These are phyloP conservation scores for Trichoderma hamatum DNA, from an alignment of 2,329 filamentous ascomycete genomes.

Conservation along the genomic window DNA sequence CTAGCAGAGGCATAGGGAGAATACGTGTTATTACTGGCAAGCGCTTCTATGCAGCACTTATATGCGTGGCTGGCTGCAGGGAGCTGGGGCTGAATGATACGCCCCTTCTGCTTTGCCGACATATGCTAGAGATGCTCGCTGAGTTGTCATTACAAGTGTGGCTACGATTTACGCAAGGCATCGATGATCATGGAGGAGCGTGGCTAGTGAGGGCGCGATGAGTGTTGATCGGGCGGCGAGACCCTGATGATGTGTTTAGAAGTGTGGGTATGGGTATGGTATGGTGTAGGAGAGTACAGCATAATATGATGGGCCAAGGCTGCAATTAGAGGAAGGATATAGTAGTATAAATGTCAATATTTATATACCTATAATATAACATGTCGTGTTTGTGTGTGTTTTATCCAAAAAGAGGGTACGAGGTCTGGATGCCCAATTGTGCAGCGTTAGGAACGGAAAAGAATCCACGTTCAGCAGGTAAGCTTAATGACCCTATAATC, in stretches of 20 bases:
- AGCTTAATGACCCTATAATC: background rate
- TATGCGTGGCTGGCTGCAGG: background rate
- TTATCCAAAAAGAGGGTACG: background rate
- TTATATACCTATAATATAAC: background rate
- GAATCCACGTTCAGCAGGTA: background rate
- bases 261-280: background rate
- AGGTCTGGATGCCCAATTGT: background rate
- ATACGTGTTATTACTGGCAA: background rate
- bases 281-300: background rate
- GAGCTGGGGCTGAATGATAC: background rate
- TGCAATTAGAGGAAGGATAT: background rate
- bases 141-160: constrained; percentile 14
- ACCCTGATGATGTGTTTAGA: background rate
- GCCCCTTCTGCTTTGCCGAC: background rate
- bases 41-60: background rate
- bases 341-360: background rate
- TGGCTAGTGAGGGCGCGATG: background rate
- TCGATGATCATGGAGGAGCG: background rate
- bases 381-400: background rate
- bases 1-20: constrained; percentile 3
- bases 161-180: constrained; percentile 1
- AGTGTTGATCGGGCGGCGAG: background rate
- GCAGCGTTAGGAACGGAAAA: background rate
- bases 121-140: constrained; percentile 10
- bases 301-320: background rate